These are phyloP conservation scores for Oidium heveae DNA, from an alignment of 2,329 filamentous ascomycete genomes.

Conservation along the genomic window DNA sequence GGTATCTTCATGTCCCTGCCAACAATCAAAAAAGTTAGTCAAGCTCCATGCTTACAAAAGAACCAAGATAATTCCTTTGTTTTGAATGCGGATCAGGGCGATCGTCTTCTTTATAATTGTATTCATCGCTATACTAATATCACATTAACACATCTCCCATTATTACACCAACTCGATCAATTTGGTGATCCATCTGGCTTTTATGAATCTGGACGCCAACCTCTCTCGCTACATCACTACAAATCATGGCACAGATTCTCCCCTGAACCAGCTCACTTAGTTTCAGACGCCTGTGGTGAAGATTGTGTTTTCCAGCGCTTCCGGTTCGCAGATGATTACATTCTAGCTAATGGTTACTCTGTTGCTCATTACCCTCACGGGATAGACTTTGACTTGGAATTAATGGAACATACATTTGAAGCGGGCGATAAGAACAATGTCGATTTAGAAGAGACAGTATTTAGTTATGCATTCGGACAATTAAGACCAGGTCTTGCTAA, in stretches of 20 bases:
- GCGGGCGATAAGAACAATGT: slow-evolving; percentile 10
- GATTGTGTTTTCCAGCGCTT: slow-evolving; percentile 13
- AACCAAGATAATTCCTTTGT: slow-evolving; percentile 7
- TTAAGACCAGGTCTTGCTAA: slow-evolving; percentile 21
- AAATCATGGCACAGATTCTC: slow-evolving; percentile 12
- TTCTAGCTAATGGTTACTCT: slow-evolving; percentile 12
- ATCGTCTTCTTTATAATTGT: slow-evolving; percentile 13
- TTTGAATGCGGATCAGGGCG: slow-evolving; percentile 10
- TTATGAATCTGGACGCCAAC: slow-evolving; percentile 12
- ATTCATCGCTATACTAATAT: slow-evolving; percentile 9
- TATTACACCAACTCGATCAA: slow-evolving; percentile 12
- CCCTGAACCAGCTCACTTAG: slow-evolving; percentile 8
- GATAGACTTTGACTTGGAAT: slow-evolving; percentile 12
- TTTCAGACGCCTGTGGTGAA: slow-evolving; percentile 13
- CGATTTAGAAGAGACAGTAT: slow-evolving; percentile 6
- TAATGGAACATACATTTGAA: slow-evolving; percentile 12
- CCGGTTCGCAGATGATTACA: slow-evolving; percentile 11
- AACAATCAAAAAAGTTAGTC: slow-evolving; percentile 5
- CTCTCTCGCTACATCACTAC: slow-evolving; percentile 12
- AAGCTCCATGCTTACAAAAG: slow-evolving; percentile 9
- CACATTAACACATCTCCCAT: slow-evolving; percentile 9
- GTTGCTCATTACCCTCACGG: slow-evolving; percentile 7
- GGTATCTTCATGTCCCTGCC: slow-evolving; percentile 12
- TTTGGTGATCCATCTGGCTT: slow-evolving; percentile 13
- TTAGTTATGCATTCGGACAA: slow-evolving; percentile 21